phyloP scores from a whole-genome alignment of 768 basidiomycete genomes.

The Termitomyces sp. region DNA sequence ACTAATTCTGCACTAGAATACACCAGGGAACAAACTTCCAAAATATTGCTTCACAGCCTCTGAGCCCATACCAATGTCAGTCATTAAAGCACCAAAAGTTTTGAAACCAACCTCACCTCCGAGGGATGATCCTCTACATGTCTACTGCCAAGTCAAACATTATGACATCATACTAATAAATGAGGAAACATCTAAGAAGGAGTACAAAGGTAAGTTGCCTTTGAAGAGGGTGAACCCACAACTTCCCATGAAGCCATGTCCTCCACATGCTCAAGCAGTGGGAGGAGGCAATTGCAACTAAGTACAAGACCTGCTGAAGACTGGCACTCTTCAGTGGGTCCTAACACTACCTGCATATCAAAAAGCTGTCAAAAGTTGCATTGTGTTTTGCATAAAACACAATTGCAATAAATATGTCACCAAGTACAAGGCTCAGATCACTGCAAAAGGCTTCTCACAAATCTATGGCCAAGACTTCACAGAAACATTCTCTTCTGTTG shows the following conservation, averaged over 20 bases:
- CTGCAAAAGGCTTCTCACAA: background rate
- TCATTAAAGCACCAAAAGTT: no score
- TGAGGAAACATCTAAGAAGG: no score
- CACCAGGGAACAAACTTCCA: no score
- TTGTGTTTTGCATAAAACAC: background rate
- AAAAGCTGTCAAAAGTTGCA: background rate
- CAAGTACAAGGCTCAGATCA: background rate
- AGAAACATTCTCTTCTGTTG: background rate
- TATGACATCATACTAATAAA: no score
- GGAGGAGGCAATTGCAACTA: slow-evolving; percentile 6
- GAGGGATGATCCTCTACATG: no score
- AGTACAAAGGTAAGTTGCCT: no score
- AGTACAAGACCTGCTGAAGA: slow-evolving; percentile 9
- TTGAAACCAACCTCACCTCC: no score
- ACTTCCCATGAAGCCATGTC: background rate
- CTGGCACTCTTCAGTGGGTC: background rate
- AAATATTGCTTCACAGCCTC: no score
- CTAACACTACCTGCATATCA: background rate
- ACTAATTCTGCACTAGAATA: no score
- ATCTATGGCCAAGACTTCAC: background rate
- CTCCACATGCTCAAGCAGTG: background rate
- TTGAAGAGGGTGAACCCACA: background rate
- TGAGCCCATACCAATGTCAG: no score
- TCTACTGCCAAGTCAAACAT: no score
- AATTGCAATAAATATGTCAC: background rate